These are phyloP conservation scores for Globisporangium echinulatum DNA, from an alignment of 352 stramenopile species.

Conservation along the genomic window DNA sequence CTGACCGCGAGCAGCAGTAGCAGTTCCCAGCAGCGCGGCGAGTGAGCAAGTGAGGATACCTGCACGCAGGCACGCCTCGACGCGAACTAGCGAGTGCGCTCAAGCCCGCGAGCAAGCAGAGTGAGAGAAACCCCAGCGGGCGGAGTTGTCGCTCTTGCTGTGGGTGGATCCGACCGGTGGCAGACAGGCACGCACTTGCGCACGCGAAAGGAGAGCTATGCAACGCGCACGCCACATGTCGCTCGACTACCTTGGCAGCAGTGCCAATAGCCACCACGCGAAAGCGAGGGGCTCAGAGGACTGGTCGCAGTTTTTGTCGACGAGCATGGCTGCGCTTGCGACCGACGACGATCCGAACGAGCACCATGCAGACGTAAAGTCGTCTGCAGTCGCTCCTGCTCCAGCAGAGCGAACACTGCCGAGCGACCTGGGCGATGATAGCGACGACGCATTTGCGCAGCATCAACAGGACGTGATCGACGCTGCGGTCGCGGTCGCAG, in stretches of 20 bases:
- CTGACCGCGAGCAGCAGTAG: background rate
- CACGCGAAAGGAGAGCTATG: conserved; percentile 17
- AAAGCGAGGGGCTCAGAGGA: conserved; percentile 33
- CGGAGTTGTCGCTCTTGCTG: conserved; percentile 17
- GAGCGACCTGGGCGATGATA: background rate
- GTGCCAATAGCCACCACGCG: conserved; percentile 3
- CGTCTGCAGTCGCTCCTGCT: background rate
- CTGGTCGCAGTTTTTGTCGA: conserved; percentile 57
- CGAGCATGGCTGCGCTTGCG: conserved; percentile 53
- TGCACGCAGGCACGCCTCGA: background rate
- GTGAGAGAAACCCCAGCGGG: conserved; percentile 16
- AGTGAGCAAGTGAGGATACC: background rate
- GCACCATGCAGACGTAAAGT: background rate
- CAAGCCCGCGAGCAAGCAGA: background rate
- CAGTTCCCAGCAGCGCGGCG: background rate
- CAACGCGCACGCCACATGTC: conserved; percentile 57
- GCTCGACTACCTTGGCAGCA: conserved; percentile 38
- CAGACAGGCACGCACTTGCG: background rate
- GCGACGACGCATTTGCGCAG: conserved; percentile 15
- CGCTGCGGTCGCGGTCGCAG: conserved; percentile 12
- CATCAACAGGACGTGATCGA: conserved; percentile 16
- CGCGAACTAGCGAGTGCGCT: background rate
- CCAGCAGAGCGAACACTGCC: background rate
- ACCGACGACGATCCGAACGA: conserved; percentile 22
- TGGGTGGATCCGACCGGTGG: conserved; percentile 10